Evolutionary conservation across 2,329 filamentous ascomycete species (phyloP).

Genomic region (Sodiomyces alkalinus): DNA sequence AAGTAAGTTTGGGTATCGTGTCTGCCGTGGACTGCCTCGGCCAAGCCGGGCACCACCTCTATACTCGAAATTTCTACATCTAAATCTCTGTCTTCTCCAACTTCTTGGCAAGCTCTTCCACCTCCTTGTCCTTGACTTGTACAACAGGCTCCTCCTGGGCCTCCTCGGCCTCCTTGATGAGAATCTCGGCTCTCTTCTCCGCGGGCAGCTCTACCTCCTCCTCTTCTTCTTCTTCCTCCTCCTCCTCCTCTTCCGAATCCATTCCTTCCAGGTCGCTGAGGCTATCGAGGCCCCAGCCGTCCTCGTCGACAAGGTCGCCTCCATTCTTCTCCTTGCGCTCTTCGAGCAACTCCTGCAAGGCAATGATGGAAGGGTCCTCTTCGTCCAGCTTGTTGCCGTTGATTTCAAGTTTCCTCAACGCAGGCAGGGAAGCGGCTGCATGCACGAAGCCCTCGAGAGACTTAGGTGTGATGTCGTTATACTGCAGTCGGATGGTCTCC

Average conservation of each 20-base stretch:
- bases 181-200: conserved; percentile 53
- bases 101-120: conserved; percentile 65
- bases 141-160: conserved; percentile 61
- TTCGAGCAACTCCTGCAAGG: conserved; percentile 56
- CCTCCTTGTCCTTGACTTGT: conserved; percentile 56
- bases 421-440: conserved; percentile 55
- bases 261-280: conserved; percentile 76
- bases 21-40: too few relatives aligned
- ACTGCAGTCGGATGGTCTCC: conserved; percentile 71
- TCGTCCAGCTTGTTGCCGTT: conserved; percentile 94
- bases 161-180: conserved; percentile 52
- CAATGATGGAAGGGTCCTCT: conserved; percentile 58
- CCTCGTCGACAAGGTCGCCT: conserved; percentile 54
- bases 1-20: too few relatives aligned
- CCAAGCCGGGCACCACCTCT: too few relatives aligned
- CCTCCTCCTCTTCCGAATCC: conserved; percentile 52
- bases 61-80: conserved; percentile 4
- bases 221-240: conserved; percentile 54
- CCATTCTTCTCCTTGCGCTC: conserved; percentile 61
- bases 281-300: conserved; percentile 73
- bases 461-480: conserved; percentile 78
- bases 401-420: conserved; percentile 72
- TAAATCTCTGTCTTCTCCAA: conserved; percentile 56
- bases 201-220: conserved; percentile 38
- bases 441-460: conserved; percentile 57